Percentiles rank a stretch among this genome's conserved stretches.
phyloP scores from a whole-genome alignment of 148 eudicot genomes.

The Heliosperma pusillum region DNA sequence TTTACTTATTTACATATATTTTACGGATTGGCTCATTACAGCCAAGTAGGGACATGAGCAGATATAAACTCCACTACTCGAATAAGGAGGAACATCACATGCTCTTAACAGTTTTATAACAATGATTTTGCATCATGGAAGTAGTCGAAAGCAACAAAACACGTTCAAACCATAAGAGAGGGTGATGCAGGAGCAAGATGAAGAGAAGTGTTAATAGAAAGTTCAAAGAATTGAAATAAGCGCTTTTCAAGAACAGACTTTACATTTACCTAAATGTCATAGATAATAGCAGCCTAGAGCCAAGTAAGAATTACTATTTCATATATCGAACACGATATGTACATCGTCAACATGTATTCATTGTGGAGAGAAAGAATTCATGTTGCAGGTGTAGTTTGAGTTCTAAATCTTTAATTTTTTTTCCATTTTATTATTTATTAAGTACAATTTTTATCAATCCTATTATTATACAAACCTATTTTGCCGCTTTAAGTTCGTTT shows the following conservation, averaged over 20 bases:
- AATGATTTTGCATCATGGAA: not conserved
- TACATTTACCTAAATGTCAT: not conserved
- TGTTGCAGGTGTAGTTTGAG: no score
- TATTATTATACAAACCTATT: no score
- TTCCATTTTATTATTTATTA: no score
- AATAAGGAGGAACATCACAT: no score
- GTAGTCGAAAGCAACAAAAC: not conserved
- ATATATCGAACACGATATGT: not conserved
- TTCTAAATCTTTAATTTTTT: no score
- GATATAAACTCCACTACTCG: not conserved
- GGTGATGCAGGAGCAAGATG: no score
- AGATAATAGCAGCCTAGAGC: not conserved
- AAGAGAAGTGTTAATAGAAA: conserved; percentile 1
- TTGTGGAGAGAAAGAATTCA: no score
- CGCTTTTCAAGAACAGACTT: not conserved
- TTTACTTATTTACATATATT: not conserved
- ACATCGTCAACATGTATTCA: not conserved
- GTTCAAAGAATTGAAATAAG: not conserved
- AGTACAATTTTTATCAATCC: no score
- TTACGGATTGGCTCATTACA: not conserved
- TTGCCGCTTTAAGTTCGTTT: no score
- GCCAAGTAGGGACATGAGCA: not conserved
- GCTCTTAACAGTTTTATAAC: no score
- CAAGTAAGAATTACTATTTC: not conserved
- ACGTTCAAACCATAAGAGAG: not conserved